Percentiles rank a stretch among this genome's conserved stretches.
phyloP scores from a whole-genome alignment of 75 land plant genomes.

The Ceratopteris richardii region DNA sequence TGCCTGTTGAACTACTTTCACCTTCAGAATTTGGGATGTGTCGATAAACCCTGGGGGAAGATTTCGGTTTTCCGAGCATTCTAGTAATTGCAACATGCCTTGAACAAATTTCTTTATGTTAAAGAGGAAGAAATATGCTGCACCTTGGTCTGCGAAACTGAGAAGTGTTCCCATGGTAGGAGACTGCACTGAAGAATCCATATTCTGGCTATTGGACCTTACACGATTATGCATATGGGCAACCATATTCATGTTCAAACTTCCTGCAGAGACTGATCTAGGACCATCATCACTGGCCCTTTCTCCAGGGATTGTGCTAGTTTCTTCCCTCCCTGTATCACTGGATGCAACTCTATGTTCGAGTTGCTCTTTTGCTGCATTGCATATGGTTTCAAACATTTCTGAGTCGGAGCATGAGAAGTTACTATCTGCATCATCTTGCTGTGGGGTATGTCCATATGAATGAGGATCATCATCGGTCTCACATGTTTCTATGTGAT shows the following conservation, averaged over 20 bases:
- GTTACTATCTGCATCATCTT: too few species aligned
- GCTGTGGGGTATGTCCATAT: too few species aligned
- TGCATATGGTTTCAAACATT: not conserved
- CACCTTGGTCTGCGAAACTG: conserved; percentile 9
- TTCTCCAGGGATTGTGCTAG: not conserved
- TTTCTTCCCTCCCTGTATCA: not conserved
- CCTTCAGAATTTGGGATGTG: too few species aligned
- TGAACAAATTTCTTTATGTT: conserved; percentile 1
- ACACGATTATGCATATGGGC: too few species aligned
- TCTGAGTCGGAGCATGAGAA: not conserved
- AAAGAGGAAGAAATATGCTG: conserved; percentile 2
- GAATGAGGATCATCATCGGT: not conserved
- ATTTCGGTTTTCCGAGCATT: too few species aligned
- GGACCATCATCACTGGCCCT: not conserved
- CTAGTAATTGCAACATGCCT: not conserved
- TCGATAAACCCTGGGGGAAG: too few species aligned
- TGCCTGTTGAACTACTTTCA: too few species aligned
- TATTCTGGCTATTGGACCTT: too few species aligned
- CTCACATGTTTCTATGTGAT: not conserved
- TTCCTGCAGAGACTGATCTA: too few species aligned
- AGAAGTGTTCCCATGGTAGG: conserved; percentile 40
- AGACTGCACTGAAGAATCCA: conserved; percentile 18
- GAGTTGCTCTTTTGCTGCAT: not conserved
- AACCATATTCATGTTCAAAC: not conserved
- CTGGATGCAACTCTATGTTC: too few species aligned